Evolutionary conservation across 2,329 filamentous ascomycete species (phyloP).

Genomic region (Cordyceps cicadae): DNA sequence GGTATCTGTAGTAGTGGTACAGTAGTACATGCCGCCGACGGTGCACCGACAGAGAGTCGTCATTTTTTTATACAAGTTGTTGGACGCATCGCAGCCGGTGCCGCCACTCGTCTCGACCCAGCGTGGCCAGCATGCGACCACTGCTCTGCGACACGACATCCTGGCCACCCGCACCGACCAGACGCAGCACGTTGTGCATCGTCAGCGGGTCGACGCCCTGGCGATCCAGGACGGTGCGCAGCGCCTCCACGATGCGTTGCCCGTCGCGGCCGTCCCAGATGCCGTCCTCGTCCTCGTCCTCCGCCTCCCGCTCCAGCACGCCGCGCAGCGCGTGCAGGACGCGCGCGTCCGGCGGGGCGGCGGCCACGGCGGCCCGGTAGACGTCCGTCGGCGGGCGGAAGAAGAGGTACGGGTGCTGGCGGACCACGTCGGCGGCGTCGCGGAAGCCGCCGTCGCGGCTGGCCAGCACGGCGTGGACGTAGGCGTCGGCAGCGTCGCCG

Average conservation of each 20-base stretch:
- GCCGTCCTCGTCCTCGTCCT: neutral
- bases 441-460: slow-evolving; percentile 21
- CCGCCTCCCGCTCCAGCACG: slow-evolving; percentile 17
- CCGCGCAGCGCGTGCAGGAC: slow-evolving; percentile 20
- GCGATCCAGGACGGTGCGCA: slow-evolving; percentile 14
- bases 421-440: slow-evolving; percentile 16
- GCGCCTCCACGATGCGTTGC: slow-evolving; percentile 12
- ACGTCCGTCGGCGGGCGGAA: slow-evolving; percentile 26
- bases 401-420: slow-evolving; percentile 29
- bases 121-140: slow-evolving; percentile 23
- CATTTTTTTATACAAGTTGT: neutral
- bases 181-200: slow-evolving; percentile 24
- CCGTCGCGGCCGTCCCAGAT: slow-evolving; percentile 8
- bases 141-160: slow-evolving; percentile 23
- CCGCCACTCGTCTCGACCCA: slow-evolving; percentile 29
- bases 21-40: neutral
- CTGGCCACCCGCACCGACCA: slow-evolving; percentile 24
- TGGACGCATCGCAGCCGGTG: slow-evolving; percentile 16
- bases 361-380: slow-evolving; percentile 22
- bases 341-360: slow-evolving; percentile 14
- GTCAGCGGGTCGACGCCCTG: slow-evolving; percentile 14
- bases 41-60: too few relatives aligned
- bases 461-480: slow-evolving; percentile 18
- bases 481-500: neutral
- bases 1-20: slow-evolving; percentile 2